phyloP scores from a whole-genome alignment of 257 asterid species.

The Gardenia jasminoides region DNA sequence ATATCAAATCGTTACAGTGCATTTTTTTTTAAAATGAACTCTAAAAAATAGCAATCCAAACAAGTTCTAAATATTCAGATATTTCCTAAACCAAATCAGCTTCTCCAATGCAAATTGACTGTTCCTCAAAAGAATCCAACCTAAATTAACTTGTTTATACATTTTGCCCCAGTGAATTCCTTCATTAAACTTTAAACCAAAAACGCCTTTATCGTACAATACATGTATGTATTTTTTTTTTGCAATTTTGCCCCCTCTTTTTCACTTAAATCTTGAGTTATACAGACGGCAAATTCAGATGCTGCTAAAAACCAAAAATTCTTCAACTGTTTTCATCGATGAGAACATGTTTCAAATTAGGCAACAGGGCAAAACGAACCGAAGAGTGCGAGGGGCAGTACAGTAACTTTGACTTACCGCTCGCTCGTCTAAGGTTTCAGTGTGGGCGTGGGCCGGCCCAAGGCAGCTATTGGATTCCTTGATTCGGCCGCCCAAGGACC shows the following conservation, averaged over 20 bases:
- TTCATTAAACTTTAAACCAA: not conserved
- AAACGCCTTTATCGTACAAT: not conserved
- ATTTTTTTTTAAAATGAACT: too few species aligned
- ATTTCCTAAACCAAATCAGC: too few species aligned
- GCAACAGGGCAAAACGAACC: slow-evolving; percentile 7
- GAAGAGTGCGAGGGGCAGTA: slow-evolving; percentile 10
- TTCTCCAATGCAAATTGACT: too few species aligned
- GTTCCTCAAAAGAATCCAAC: not conserved
- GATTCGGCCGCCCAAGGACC: slow-evolving; percentile 18
- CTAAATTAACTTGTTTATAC: not conserved
- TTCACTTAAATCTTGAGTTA: not conserved
- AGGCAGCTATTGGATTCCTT: slow-evolving; percentile 31
- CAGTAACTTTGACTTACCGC: slow-evolving; percentile 12
- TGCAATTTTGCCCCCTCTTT: too few species aligned
- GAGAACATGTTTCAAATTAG: slow-evolving; percentile 9
- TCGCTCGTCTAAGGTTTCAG: not conserved
- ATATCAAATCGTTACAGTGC: too few species aligned
- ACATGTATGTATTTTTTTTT: too few species aligned
- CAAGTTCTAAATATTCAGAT: too few species aligned
- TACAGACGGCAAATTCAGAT: not conserved
- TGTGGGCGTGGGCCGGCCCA: slow-evolving; percentile 59
- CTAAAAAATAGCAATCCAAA: too few species aligned
- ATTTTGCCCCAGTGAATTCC: not conserved
- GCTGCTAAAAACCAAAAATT: not conserved
- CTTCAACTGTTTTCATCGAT: not conserved